phyloP scores from a whole-genome alignment of 257 asterid genomes.

The Asclepias syriaca region DNA sequence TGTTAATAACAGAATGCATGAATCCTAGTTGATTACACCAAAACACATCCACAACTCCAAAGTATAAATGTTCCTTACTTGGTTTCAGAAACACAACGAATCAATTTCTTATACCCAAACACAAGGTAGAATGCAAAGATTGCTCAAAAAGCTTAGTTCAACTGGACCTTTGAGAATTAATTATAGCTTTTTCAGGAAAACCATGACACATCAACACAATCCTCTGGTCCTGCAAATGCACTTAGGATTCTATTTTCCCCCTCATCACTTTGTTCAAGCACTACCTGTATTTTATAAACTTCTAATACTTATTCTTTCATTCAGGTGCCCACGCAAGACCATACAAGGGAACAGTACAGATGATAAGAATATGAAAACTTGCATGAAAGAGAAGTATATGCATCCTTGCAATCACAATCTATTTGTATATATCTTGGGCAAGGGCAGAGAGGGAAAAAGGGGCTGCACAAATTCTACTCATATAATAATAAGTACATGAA shows the following conservation, averaged over 20 bases:
- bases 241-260: background rate
- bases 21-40: background rate
- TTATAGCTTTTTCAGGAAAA: background rate
- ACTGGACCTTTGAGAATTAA: background rate
- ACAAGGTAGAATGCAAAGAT: background rate
- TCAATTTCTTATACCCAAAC: background rate
- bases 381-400: background rate
- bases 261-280: background rate
- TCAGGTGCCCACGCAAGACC: background rate
- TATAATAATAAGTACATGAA: too few species aligned
- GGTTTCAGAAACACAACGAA: background rate
- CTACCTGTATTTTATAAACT: background rate
- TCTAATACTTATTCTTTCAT: background rate
- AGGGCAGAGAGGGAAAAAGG: background rate
- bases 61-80: background rate
- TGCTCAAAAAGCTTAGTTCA: background rate
- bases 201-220: background rate
- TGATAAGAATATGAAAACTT: background rate
- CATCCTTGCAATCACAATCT: background rate
- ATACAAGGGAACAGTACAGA: background rate
- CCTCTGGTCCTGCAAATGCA: background rate
- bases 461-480: background rate
- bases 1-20: constrained; percentile 22
- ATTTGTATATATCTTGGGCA: background rate
- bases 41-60: background rate